Evolutionary conservation across 2,329 filamentous ascomycete species (phyloP).

Genomic region (Aureobasidium pullulans): DNA sequence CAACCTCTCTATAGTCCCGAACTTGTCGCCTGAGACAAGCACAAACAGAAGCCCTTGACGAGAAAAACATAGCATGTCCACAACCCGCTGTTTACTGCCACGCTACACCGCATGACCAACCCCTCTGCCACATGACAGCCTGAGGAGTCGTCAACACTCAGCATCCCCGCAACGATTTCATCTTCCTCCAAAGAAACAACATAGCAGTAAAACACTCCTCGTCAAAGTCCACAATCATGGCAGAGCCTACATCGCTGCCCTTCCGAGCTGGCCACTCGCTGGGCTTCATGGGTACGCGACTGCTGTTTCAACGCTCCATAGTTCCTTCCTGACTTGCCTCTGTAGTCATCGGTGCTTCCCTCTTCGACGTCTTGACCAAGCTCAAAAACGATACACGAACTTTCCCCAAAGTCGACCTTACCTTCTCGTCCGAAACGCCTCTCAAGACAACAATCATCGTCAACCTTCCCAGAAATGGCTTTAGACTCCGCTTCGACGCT

Average conservation of each 20-base stretch:
- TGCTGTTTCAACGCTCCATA: background rate
- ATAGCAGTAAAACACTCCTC: background rate
- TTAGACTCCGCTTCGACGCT: conserved; percentile 88
- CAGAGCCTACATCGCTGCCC: background rate
- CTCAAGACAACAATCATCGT: conserved; percentile 69
- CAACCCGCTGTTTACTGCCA: background rate
- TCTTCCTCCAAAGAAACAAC: background rate
- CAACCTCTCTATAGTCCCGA: too few relatives aligned
- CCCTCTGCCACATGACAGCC: background rate
- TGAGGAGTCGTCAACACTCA: background rate
- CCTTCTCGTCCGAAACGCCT: conserved; percentile 69
- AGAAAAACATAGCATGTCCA: background rate
- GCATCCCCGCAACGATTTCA: background rate
- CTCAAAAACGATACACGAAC: conserved; percentile 79
- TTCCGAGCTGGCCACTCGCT: conserved; percentile 23
- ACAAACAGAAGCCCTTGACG: too few relatives aligned
- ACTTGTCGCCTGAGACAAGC: too few relatives aligned
- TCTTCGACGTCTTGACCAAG: conserved; percentile 81
- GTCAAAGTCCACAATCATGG: background rate
- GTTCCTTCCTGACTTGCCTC: background rate
- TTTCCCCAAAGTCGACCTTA: conserved; percentile 76
- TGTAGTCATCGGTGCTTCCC: conserved; percentile 78
- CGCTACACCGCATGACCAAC: background rate
- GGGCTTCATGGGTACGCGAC: conserved; percentile 33
- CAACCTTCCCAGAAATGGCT: conserved; percentile 72